Conservation (phyloP, 208 protist genomes). For the Zelonia costaricensis region DNA sequence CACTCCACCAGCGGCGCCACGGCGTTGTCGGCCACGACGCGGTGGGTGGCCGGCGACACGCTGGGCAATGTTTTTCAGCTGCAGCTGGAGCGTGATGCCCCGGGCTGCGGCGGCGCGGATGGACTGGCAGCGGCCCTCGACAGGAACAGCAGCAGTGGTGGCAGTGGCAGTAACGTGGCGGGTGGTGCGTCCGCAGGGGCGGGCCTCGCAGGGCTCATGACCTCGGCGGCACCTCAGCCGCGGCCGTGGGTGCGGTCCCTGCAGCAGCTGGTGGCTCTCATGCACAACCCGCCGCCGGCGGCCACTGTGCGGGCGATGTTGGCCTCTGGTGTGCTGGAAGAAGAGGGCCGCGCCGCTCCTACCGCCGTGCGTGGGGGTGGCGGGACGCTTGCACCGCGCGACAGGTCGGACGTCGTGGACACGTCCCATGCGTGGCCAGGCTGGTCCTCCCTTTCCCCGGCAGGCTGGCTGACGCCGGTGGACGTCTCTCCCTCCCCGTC, state of each 20-base stretch:
- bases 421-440: conserved; percentile 4
- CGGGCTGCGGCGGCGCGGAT: neutral
- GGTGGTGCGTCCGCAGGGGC: neutral
- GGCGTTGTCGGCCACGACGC: neutral
- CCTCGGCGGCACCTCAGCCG: neutral
- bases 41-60: conserved; percentile 64
- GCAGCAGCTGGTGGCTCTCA: conserved; percentile 2
- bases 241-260: conserved; percentile 6
- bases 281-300: conserved; percentile 2
- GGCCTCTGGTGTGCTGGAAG: neutral
- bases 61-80: conserved; percentile 83
- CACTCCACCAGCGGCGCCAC: neutral
- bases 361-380: too few relatives aligned
- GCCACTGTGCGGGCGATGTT: neutral
- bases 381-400: too few relatives aligned
- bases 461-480: conserved; percentile 22
- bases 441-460: conserved; percentile 17
- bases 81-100: conserved; percentile 31
- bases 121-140: neutral
- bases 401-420: too few relatives aligned
- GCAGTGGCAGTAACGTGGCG: neutral
- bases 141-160: conserved; percentile 1
- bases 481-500: conserved; percentile 19
- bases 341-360: too few relatives aligned
- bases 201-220: neutral